phyloP scores from a whole-genome alignment of 1,284 basidiomycete genomes.

The Lignosus rhinocerotis region DNA sequence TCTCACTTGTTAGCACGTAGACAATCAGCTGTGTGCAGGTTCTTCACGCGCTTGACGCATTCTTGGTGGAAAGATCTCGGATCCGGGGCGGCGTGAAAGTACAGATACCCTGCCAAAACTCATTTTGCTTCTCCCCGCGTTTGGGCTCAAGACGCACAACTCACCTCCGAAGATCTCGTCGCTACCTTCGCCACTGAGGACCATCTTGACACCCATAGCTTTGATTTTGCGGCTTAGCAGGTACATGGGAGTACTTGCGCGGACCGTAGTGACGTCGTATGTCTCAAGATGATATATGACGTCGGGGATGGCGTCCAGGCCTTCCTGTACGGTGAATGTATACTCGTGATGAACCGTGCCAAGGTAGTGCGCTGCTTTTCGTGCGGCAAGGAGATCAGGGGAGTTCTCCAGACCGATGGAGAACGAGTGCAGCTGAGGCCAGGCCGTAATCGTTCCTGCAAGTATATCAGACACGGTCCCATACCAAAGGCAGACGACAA shows the following conservation, averaged over 20 bases:
- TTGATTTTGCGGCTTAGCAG: constrained; percentile 98
- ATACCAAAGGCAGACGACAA: not conserved
- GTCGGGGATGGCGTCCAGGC: constrained; percentile 95
- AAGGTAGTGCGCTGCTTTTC: constrained; percentile 91
- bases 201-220: constrained; percentile 99
- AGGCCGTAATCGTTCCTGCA: constrained; percentile 76
- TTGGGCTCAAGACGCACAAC: constrained; percentile 18
- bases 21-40: constrained; percentile 97
- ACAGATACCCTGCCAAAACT: constrained; percentile 79
- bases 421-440: constrained; percentile 99
- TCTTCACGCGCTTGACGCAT: constrained; percentile 93
- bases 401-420: constrained; percentile 96
- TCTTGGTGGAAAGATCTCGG: constrained; percentile 93
- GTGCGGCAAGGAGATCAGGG: constrained; percentile 92
- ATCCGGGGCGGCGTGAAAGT: constrained; percentile 99
- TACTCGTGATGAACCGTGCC: constrained; percentile 98
- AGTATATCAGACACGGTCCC: not conserved
- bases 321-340: constrained; percentile 98
- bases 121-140: not conserved
- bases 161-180: constrained; percentile 96
- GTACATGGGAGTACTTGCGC: constrained; percentile 98
- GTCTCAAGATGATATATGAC: constrained; percentile 99
- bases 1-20: constrained; percentile 95
- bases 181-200: constrained; percentile 95
- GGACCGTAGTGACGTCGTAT: constrained; percentile 98